phyloP scores from a whole-genome alignment of 345 rosid species.

The Melaleuca quinquenervia region DNA sequence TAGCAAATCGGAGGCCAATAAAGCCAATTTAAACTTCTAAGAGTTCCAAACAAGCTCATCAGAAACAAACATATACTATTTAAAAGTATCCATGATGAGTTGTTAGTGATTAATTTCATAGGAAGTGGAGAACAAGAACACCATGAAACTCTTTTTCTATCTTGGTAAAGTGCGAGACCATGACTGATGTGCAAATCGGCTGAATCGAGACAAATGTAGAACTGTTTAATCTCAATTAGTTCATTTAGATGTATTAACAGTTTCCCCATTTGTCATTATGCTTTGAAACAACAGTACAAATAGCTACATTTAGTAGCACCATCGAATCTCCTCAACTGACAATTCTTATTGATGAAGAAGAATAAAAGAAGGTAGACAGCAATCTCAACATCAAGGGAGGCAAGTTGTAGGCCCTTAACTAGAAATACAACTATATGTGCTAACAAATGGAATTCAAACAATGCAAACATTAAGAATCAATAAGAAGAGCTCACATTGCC shows the following conservation, averaged over 20 bases:
- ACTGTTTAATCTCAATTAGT: background rate
- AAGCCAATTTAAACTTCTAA: background rate
- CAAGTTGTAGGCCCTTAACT: background rate
- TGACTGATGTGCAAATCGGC: background rate
- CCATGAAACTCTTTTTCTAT: background rate
- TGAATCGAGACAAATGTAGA: background rate
- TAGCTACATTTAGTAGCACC: background rate
- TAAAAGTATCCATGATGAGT: background rate
- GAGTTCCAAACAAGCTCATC: background rate
- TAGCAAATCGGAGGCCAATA: background rate
- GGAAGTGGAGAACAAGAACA: background rate
- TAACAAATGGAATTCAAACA: background rate
- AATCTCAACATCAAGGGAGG: background rate
- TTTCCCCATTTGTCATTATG: background rate
- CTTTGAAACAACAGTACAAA: background rate
- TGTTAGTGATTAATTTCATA: background rate
- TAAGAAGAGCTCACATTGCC: slow-evolving; percentile 53
- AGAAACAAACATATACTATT: background rate
- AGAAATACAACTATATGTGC: background rate
- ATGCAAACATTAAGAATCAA: slow-evolving; percentile 6
- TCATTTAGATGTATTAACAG: background rate
- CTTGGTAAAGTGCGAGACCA: background rate
- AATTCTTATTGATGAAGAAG: background rate
- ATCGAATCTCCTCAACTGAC: background rate
- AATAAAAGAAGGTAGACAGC: background rate